A percentile compares a stretch with the other conserved stretches of the same genome.
Evolutionary conservation across 192 early-diverging fungal genomes (phyloP).

Genomic region (Coemansia nantahalensis): DNA sequence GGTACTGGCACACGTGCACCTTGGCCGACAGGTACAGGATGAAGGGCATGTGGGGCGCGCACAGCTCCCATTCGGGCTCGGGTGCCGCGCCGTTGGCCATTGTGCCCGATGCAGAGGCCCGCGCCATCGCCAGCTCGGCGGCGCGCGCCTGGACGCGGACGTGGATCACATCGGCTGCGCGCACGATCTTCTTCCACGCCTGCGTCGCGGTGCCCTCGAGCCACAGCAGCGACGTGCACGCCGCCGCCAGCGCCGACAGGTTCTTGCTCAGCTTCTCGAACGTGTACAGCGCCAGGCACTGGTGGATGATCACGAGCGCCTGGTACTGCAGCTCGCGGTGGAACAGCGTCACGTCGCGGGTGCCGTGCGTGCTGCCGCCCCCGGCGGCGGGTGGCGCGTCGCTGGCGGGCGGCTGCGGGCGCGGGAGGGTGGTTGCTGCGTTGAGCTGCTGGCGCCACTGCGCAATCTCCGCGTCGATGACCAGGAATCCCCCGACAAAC

Average conservation of each 20-base stretch:
- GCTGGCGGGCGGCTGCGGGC: background rate
- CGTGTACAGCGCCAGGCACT: conserved; percentile 47
- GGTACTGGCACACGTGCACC: conserved; percentile 53
- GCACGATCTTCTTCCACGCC: conserved; percentile 51
- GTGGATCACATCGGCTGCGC: conserved; percentile 45
- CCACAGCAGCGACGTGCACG: conserved; percentile 50
- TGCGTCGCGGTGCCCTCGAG: conserved; percentile 48
- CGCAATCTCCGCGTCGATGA: conserved; percentile 51
- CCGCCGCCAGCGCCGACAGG: conserved; percentile 38
- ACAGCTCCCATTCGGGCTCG: conserved; percentile 55
- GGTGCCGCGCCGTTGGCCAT: conserved; percentile 49
- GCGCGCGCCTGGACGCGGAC: conserved; percentile 31
- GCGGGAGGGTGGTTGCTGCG: conserved; percentile 34
- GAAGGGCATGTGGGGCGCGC: conserved; percentile 53
- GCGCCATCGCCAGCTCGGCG: conserved; percentile 37
- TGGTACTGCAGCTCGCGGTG: conserved; percentile 54
- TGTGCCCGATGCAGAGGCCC: conserved; percentile 36
- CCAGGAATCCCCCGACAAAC: conserved; percentile 47
- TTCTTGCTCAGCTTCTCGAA: conserved; percentile 50
- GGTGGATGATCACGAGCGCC: conserved; percentile 49
- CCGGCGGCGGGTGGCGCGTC: background rate
- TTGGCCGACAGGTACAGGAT: conserved; percentile 48
- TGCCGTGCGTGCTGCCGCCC: conserved; percentile 28
- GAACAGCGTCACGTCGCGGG: conserved; percentile 48
- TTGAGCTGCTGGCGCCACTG: conserved; percentile 54